phyloP scores from a whole-genome alignment of 2,329 filamentous ascomycete genomes.

The Aureobasidium melanogenum region DNA sequence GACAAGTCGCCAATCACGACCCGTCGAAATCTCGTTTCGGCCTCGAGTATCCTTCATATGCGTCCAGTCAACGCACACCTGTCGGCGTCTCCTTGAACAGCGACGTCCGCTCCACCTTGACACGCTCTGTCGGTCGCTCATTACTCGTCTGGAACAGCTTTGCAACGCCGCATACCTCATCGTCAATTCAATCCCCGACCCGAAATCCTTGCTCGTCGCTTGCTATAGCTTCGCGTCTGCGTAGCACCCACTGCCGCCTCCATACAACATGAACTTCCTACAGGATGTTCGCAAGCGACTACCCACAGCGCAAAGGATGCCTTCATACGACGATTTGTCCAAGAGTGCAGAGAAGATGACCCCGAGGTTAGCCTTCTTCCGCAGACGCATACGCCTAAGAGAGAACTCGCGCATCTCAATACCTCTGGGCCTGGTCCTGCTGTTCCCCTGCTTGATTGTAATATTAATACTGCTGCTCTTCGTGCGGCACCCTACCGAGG shows the following conservation, averaged over 20 bases:
- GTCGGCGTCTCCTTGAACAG: neutral
- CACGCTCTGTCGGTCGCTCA: neutral
- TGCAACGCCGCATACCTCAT: conserved; percentile 8
- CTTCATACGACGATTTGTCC: conserved; percentile 36
- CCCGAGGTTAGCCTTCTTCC: conserved; percentile 67
- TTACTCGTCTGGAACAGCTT: neutral
- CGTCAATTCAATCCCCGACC: neutral
- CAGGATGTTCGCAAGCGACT: conserved; percentile 37
- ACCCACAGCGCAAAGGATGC: conserved; percentile 34
- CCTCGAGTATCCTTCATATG: conserved; percentile 5
- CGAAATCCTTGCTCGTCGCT: neutral
- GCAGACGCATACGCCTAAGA: conserved; percentile 75
- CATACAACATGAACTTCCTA: conserved; percentile 32
- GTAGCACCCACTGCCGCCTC: neutral
- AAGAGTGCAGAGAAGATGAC: conserved; percentile 34
- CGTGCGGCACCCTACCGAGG: conserved; percentile 74
- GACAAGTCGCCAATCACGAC: neutral
- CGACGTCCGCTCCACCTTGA: conserved; percentile 6
- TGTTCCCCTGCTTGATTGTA: conserved; percentile 88
- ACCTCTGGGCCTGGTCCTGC: conserved; percentile 80
- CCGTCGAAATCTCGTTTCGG: conserved; percentile 1
- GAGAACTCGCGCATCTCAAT: conserved; percentile 90
- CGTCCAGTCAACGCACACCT: conserved; percentile 8
- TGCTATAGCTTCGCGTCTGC: neutral
- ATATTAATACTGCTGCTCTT: conserved; percentile 85